A percentile compares a stretch with the other conserved stretches of the same genome.
These are phyloP conservation scores for Cytospora mali DNA, from an alignment of 2,329 filamentous ascomycete genomes.

Conservation along the genomic window DNA sequence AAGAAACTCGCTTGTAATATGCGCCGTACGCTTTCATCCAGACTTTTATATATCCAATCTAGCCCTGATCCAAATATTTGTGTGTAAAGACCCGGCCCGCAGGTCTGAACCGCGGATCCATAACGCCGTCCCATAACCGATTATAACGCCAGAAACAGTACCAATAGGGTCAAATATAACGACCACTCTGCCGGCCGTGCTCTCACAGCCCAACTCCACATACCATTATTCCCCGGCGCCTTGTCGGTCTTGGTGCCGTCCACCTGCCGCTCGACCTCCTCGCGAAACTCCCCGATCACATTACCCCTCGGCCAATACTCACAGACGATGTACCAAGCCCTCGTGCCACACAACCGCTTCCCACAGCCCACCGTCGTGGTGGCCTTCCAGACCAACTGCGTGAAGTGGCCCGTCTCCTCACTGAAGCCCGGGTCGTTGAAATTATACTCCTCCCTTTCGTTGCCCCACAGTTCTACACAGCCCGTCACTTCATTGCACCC, in stretches of 20 bases:
- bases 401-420: conserved; percentile 69
- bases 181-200: neutral
- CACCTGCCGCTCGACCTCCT: conserved; percentile 46
- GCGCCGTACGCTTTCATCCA: too few species aligned
- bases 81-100: neutral
- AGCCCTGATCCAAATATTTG: too few species aligned
- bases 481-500: conserved; percentile 63
- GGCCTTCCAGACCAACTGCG: conserved; percentile 70
- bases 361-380: conserved; percentile 63
- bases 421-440: conserved; percentile 59
- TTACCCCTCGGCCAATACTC: conserved; percentile 73
- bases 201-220: conserved; percentile 8
- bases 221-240: conserved; percentile 10
- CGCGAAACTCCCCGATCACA: conserved; percentile 53
- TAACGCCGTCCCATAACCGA: neutral
- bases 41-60: too few species aligned
- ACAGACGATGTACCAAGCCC: conserved; percentile 69
- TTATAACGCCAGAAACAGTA: neutral
- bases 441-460: conserved; percentile 61
- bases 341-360: conserved; percentile 44
- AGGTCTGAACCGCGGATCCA: neutral
- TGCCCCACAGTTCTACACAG: conserved; percentile 68
- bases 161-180: neutral
- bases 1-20: neutral
- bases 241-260: conserved; percentile 29